Evolutionary conservation across 306 rosid species (phyloP).

Genomic region (Boehmeria nivea): DNA sequence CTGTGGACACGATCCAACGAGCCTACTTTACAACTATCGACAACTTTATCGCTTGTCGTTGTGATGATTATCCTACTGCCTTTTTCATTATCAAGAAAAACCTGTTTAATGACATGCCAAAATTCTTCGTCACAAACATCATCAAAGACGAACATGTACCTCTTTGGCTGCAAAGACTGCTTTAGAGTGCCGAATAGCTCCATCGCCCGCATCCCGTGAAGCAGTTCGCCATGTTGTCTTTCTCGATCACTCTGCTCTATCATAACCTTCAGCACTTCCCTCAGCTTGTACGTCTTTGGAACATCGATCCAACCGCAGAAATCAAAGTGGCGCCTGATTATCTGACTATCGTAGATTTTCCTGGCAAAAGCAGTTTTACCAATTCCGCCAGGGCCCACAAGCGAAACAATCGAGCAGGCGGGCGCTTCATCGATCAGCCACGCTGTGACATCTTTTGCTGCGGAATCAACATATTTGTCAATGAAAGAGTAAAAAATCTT

Average conservation of each 20-base stretch:
- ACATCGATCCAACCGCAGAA: slow-evolving; percentile 8
- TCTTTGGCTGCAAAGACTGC: background rate
- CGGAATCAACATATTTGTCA: background rate
- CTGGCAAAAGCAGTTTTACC: slow-evolving; percentile 9
- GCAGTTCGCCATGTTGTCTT: background rate
- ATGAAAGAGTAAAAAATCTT: too few species aligned
- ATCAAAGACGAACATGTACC: slow-evolving; percentile 11
- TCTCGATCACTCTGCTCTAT: background rate
- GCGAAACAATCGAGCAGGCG: background rate
- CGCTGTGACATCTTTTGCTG: background rate
- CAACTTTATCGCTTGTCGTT: background rate
- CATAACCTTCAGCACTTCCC: background rate
- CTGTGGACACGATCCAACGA: background rate
- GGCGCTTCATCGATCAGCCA: background rate
- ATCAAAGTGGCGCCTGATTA: background rate
- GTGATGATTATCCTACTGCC: slow-evolving; percentile 19
- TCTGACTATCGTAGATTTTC: background rate
- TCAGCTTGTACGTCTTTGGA: background rate
- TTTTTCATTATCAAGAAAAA: background rate
- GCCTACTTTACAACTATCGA: background rate
- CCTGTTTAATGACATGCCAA: background rate
- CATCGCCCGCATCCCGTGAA: background rate
- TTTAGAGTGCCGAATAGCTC: background rate
- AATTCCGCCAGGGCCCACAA: background rate
- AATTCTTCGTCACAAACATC: slow-evolving; percentile 2